Evolutionary conservation across 306 rosid genomes (phyloP), one percentile per base, ranked within the genome.

Genomic region (Castanopsis chinensis): DNA sequence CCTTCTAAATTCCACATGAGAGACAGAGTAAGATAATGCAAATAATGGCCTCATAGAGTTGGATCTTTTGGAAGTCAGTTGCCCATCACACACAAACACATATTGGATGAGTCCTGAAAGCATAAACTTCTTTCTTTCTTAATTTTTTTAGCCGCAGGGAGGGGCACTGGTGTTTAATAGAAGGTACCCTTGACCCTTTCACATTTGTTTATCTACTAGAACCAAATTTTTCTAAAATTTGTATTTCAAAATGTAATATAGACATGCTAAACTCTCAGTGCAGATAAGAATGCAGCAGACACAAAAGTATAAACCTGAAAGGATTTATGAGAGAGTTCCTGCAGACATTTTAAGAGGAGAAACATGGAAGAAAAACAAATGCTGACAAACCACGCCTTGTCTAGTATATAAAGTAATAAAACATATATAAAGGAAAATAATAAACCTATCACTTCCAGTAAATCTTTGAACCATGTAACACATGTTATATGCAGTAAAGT

Each of bases 401-500:
- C 52, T 41, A 69, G 30, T 23, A 69, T 69, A 14, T 21, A n/a
- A 41, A 69, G 55, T 20, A 37, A 37, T 10, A 30, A 35, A 68
- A 68, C 35, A 8, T 4, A 17, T 21, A 69, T 23, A 21, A 43
- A 52, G 54, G 37, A 72, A 84, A 57, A 71, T 55, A 84, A 71
- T 49, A 49, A 64, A 65, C 69, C 27, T 52, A 27, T 54, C 54
- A 79, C 41, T 76, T 43, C 53, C 53, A 72, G 64, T 73, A 49
- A 27, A 80, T 32, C 60, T 61, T 81, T 73, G 73, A 67, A 73
- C 19, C 79, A 68, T 59, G 64, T 4, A 79, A 27, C 72, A 56
- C 28, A 71, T 51, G 73, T 23, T 69, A 65, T 85, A 72, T 57
- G 74, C 45, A 64, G 74, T 43, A 52, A 76, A 73, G 56, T 57